Percentiles rank a stretch among this genome's conserved stretches.
phyloP scores from a whole-genome alignment of 768 basidiomycete species.

The Calocybe cyanea region DNA sequence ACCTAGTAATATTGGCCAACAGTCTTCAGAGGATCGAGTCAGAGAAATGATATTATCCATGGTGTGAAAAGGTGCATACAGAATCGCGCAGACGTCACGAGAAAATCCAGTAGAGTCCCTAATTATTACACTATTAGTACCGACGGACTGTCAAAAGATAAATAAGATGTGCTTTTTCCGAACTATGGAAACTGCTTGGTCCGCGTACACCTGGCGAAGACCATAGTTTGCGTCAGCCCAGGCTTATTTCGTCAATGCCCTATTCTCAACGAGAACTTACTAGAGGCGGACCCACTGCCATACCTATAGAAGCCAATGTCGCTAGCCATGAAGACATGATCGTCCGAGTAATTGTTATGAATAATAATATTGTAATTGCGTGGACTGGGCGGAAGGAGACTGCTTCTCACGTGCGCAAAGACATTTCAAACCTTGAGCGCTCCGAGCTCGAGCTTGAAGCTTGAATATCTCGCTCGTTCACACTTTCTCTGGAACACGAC shows the following conservation, averaged over 20 bases:
- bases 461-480: no score
- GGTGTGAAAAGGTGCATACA: slow-evolving; percentile 38
- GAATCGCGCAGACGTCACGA: slow-evolving; percentile 79
- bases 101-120: slow-evolving; percentile 88
- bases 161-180: slow-evolving; percentile 56
- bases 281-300: slow-evolving; percentile 82
- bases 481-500: no score
- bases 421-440: no score
- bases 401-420: no score
- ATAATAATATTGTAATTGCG: no score
- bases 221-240: no score
- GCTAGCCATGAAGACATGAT: slow-evolving; percentile 64
- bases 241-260: no score
- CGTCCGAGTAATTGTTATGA: no score
- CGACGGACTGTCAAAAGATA: background rate
- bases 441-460: no score
- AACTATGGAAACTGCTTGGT: slow-evolving; percentile 79
- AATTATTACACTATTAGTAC: background rate
- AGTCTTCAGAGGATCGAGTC: slow-evolving; percentile 38
- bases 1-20: slow-evolving; percentile 81
- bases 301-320: slow-evolving; percentile 64
- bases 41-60: slow-evolving; percentile 2
- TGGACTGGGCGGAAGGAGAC: no score
- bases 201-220: slow-evolving; percentile 60
- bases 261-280: slow-evolving; percentile 24